Evolutionary conservation across 768 basidiomycete genomes (phyloP), one percentile per base, ranked within the genome.

Genomic region (Lactarius sanguifluus): DNA sequence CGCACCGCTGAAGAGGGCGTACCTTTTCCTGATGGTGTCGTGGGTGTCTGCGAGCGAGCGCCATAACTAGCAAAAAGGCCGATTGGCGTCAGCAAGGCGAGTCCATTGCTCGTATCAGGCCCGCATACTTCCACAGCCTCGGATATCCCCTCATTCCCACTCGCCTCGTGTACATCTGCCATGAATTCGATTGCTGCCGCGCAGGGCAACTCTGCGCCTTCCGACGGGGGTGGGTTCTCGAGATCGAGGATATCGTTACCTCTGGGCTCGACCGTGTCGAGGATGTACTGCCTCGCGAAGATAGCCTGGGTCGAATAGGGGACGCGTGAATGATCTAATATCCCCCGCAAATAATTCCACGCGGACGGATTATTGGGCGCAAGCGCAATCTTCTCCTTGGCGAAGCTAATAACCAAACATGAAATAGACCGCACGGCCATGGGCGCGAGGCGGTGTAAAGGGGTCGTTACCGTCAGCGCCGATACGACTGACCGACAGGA

Each of bases 271-370:
- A 62, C 76, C 71, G 6, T 73, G 5, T 77, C 73, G 15, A 74
- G 65, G 1, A 87, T 83, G 75, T 93, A 95, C 1, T 86, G 85
- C 20, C 78, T 73, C 23, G 91, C 87, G 68, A 94, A 94, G 1
- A 82, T 74, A 28, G 77, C 72, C 52, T 90, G 74, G 5, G 75
- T 76, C 1, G 85, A 78, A 71, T 87, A 87, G 0, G 92, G 86
- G 18, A 82, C 81, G 15, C 80, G 74, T 61, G 84, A 83, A 71
- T 83, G 79, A 40, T 88, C 83, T 25, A 96, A 82, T n/a, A 90
- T 74, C 8, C 92, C 97, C 67, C 96, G 86, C 12, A 98, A 83
- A 76, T 97, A 99, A 76, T 97, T 97, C 97, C 97, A 99, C 0
- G 94, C 91, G 0, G 95, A 96, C 0, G 88, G 84, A 71, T 99